A percentile compares a stretch with the other conserved stretches of the same genome.
These are phyloP conservation scores for Penicillium psychrosexuale DNA, from an alignment of 2,329 filamentous ascomycete species.

Conservation along the genomic window DNA sequence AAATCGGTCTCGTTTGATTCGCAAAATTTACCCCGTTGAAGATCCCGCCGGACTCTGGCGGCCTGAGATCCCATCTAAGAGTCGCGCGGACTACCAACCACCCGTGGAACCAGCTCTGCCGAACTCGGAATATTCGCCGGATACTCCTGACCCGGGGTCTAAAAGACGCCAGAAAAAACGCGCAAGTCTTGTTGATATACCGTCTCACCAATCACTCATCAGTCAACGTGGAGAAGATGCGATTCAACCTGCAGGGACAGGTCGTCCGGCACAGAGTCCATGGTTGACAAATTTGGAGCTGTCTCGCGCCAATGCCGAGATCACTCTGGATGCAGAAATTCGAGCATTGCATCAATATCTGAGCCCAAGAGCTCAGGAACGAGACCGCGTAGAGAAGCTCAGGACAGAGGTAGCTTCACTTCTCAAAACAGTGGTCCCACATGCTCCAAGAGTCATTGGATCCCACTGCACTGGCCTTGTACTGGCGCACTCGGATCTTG, in stretches of 20 bases:
- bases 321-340: slow-evolving; percentile 47
- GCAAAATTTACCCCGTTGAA: slow-evolving; percentile 25
- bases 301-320: slow-evolving; percentile 24
- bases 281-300: slow-evolving; percentile 30
- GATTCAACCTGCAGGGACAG: slow-evolving; percentile 15
- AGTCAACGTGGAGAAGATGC: not conserved
- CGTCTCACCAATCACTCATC: not conserved
- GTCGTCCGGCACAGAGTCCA: slow-evolving; percentile 24
- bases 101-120: not conserved
- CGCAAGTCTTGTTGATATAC: not conserved
- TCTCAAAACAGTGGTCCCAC: slow-evolving; percentile 27
- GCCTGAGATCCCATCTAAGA: slow-evolving; percentile 16
- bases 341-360: slow-evolving; percentile 46
- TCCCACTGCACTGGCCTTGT: slow-evolving; percentile 54
- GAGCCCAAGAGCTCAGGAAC: slow-evolving; percentile 45
- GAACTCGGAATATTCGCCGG: not conserved
- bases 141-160: not conserved
- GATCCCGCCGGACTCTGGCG: slow-evolving; percentile 16
- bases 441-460: slow-evolving; percentile 49
- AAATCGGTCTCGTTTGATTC: slow-evolving; percentile 38
- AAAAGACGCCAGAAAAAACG: slow-evolving; percentile 8
- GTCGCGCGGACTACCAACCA: slow-evolving; percentile 14
- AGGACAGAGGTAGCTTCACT: slow-evolving; percentile 28
- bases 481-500: slow-evolving; percentile 54
- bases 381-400: slow-evolving; percentile 26